Conservation (phyloP, 179 eudicot species). For the Silene noctiflora region DNA sequence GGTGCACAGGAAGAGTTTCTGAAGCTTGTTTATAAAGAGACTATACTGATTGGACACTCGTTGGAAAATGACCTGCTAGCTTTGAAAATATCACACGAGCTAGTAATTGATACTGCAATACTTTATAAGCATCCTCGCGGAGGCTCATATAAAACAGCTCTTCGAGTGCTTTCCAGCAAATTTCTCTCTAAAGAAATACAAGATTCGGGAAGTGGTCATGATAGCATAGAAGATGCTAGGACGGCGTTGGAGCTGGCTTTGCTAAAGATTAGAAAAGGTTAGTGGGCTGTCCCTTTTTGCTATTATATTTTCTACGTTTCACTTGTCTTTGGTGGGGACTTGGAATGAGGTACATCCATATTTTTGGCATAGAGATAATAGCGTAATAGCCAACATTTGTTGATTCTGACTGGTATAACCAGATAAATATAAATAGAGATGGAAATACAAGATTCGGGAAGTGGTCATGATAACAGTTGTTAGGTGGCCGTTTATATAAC, state of each 20-base stretch:
- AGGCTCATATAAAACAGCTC: constrained; percentile 68
- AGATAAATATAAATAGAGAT: background rate
- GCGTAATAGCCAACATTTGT: background rate
- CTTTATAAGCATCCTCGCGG: constrained; percentile 86
- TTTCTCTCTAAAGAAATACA: constrained; percentile 79
- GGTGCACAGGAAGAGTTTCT: constrained; percentile 63
- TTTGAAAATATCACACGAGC: constrained; percentile 64
- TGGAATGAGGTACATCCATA: background rate
- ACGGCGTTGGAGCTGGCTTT: constrained; percentile 76
- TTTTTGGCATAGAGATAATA: background rate
- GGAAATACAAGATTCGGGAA: no score
- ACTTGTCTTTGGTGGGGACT: background rate
- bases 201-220: constrained; percentile 78
- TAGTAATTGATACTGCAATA: constrained; percentile 79
- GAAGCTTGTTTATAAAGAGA: constrained; percentile 66
- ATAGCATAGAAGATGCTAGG: constrained; percentile 87
- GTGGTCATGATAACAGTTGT: no score
- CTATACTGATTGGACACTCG: constrained; percentile 82
- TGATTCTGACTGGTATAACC: background rate
- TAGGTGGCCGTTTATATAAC: no score
- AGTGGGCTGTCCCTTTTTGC: constrained; percentile 18
- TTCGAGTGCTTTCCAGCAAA: constrained; percentile 65
- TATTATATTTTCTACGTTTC: background rate
- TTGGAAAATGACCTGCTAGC: constrained; percentile 85
- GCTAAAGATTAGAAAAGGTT: constrained; percentile 66